A percentile compares a stretch with the other conserved stretches of the same genome.
Conservation (phyloP, 2,329 filamentous ascomycete genomes). For the Phialemoniopsis sp. region DNA sequence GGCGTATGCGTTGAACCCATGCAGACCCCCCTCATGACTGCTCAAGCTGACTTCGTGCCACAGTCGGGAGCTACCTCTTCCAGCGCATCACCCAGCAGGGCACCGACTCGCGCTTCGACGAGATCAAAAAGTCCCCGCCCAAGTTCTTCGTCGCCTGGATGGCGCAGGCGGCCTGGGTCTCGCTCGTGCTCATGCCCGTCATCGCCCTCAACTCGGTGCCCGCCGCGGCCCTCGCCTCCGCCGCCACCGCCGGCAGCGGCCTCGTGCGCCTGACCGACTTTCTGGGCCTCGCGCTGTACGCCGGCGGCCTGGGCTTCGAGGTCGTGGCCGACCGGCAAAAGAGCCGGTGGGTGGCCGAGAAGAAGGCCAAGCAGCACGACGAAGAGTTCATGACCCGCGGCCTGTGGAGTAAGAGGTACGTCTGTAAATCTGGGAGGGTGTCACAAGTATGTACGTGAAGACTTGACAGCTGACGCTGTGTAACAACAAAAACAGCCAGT, state of each 20-base stretch:
- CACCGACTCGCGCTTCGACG: constrained; percentile 47
- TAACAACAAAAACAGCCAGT: constrained; percentile 29
- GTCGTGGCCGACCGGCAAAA: constrained; percentile 62
- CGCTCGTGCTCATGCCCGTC: constrained; percentile 62
- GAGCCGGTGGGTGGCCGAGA: constrained; percentile 54
- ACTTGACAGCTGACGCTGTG: background rate
- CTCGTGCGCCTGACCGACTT: constrained; percentile 32
- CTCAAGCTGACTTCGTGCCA: too few relatives aligned
- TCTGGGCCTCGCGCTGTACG: constrained; percentile 44
- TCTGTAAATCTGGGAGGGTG: background rate
- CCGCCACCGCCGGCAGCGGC: constrained; percentile 28
- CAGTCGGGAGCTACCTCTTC: constrained; percentile 64
- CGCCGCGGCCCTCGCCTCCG: constrained; percentile 37
- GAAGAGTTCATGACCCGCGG: constrained; percentile 63
- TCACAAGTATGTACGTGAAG: background rate
- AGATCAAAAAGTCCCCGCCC: constrained; percentile 27
- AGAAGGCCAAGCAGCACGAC: constrained; percentile 60
- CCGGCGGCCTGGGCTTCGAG: constrained; percentile 57
- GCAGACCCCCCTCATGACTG: too few relatives aligned
- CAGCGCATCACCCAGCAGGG: constrained; percentile 54
- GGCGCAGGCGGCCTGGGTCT: constrained; percentile 64
- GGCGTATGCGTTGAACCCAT: constrained; percentile 39
- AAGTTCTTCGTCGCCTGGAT: constrained; percentile 32
- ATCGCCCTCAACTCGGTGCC: constrained; percentile 61
- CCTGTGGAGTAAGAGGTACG: constrained; percentile 52